Evolutionary conservation across 805 yeast species (phyloP).

Genomic region (Wickerhamomyces bovis): DNA sequence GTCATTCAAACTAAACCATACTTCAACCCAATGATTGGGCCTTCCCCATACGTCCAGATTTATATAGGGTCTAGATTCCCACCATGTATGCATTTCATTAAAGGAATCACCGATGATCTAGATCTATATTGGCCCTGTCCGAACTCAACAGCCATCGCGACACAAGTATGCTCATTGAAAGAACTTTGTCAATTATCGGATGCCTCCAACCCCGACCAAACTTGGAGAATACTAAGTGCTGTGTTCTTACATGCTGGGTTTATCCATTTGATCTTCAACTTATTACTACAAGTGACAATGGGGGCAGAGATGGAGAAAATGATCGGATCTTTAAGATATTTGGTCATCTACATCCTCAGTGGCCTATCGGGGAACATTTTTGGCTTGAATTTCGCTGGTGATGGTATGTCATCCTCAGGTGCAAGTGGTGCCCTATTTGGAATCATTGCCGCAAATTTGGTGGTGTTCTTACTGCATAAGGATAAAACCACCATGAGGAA

Average conservation of each 20-base stretch:
- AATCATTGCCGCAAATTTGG: constrained; percentile 53
- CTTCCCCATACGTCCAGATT: constrained; percentile 59
- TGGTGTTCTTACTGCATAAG: constrained; percentile 44
- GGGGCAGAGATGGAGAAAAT: constrained; percentile 53
- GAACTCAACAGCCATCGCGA: constrained; percentile 48
- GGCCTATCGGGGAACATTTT: constrained; percentile 64
- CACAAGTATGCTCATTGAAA: constrained; percentile 50
- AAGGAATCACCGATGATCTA: constrained; percentile 42
- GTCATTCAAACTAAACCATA: constrained; percentile 64
- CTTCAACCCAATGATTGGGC: constrained; percentile 77
- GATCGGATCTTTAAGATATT: constrained; percentile 50
- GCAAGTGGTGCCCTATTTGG: constrained; percentile 73
- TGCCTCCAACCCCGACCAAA: constrained; percentile 47
- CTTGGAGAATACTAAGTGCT: constrained; percentile 67
- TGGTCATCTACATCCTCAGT: constrained; percentile 49
- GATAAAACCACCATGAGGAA: constrained; percentile 42
- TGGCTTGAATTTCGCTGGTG: constrained; percentile 65
- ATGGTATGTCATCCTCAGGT: constrained; percentile 62
- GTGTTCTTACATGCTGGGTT: constrained; percentile 72
- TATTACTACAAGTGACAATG: constrained; percentile 53
- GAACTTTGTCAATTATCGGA: constrained; percentile 56
- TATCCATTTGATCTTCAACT: constrained; percentile 58
- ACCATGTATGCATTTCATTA: constrained; percentile 59
- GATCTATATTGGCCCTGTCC: constrained; percentile 57
- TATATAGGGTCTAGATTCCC: constrained; percentile 66